Conservation (phyloP, 257 asterid genomes). For the Penstemon barbatus region DNA sequence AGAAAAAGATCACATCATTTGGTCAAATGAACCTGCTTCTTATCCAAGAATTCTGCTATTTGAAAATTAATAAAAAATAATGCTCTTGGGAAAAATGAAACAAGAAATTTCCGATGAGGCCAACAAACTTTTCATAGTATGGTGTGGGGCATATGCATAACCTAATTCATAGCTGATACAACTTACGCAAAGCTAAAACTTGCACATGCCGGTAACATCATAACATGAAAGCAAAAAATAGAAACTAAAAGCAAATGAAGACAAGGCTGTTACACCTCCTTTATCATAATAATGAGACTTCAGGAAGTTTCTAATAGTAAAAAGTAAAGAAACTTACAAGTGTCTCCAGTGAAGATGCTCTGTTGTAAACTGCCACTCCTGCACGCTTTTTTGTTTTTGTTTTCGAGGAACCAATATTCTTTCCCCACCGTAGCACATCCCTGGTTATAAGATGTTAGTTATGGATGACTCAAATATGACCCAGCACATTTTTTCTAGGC, state of each 20-base stretch:
- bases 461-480: constrained; percentile 17
- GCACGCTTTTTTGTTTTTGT: constrained; percentile 91
- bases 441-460: constrained; percentile 40
- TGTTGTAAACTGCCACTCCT: constrained; percentile 90
- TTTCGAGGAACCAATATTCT: constrained; percentile 82
- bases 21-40: background rate
- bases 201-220: constrained; percentile 3
- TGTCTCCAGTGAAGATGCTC: constrained; percentile 95
- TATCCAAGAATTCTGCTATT: background rate
- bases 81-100: background rate
- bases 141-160: background rate
- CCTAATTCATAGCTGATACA: background rate
- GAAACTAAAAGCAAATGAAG: constrained; percentile 6
- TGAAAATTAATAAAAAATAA: background rate
- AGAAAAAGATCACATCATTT: background rate
- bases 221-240: background rate
- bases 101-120: background rate
- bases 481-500: constrained; percentile 1
- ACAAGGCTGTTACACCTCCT: constrained; percentile 7
- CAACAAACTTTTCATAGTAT: background rate
- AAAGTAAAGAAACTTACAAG: constrained; percentile 57
- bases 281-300: constrained; percentile 15
- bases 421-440: constrained; percentile 96
- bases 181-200: background rate
- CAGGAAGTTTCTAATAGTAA: background rate